Evolutionary conservation across 1,139 yeast species (phyloP), one percentile per base, ranked within the genome.

Genomic region (Scheffersomyces cryptocercus): DNA sequence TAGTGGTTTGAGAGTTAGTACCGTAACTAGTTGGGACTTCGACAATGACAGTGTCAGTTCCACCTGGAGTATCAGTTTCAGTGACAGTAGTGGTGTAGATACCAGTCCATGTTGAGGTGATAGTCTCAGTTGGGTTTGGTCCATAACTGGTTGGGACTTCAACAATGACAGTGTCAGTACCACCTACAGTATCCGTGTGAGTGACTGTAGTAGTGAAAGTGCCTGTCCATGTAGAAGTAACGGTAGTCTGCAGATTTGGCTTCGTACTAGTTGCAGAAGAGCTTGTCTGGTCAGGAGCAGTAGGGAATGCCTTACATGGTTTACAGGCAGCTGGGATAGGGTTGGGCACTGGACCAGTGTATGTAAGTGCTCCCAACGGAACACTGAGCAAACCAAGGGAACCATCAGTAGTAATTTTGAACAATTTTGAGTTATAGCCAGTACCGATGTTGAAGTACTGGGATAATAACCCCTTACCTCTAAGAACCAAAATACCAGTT

Each of bases 391-490:
- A 51, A 12, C 37, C 33, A 11, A 43, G 38, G n/a, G 47, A 45
- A 36, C 42, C 52, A 41, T 56, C 54, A 10, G 61, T 62, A 30
- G 49, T 44, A 9, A 43, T 41, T n/a, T 12, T 8, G 31, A 55
- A 52, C 34, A 26, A 16, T n/a, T 12, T 7, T 10, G 46, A 32
- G 33, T 39, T 28, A 45, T 56, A 56, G 4, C 60, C 61, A 8
- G 33, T 26, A 46, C 70, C 70, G 41, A 65, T 65, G 11, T 49
- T 38, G 41, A 61, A 63, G 1, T 47, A 40, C 15, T 55, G 59
- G 6, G 40, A 12, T 7, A 45, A 34, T 9, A 37, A 44, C 24
- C 43, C 40, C 1, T 30, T 37, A n/a, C 46, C 29, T 28, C 31
- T 36, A 35, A 61, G 48, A 6, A 56, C 52, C 50, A 62, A 58